phyloP scores from a whole-genome alignment of 768 basidiomycete species.

The Crucibulum laeve region DNA sequence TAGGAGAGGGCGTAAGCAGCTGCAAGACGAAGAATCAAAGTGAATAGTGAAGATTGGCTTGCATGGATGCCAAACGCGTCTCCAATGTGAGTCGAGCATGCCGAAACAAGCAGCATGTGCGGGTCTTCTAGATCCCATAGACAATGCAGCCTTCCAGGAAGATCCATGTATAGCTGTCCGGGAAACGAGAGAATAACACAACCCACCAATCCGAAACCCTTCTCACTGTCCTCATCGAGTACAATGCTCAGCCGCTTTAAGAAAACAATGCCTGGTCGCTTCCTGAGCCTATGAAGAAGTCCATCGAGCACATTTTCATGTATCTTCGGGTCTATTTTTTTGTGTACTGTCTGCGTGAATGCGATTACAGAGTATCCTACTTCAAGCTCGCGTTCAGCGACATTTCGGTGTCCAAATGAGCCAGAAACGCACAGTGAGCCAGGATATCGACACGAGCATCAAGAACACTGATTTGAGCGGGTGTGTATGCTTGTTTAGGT shows the following conservation, averaged over 20 bases:
- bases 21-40: too few species aligned
- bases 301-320: constrained; percentile 62
- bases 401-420: constrained; percentile 4
- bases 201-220: constrained; percentile 76
- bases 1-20: too few species aligned
- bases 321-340: constrained; percentile 66
- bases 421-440: constrained; percentile 56
- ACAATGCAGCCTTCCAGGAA: too few species aligned
- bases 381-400: constrained; percentile 23
- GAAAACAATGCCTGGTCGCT: constrained; percentile 55
- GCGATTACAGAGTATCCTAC: constrained; percentile 87
- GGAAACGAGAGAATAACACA: neutral
- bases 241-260: constrained; percentile 79
- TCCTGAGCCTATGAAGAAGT: constrained; percentile 56
- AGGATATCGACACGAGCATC: constrained; percentile 67
- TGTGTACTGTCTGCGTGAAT: constrained; percentile 68
- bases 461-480: constrained; percentile 51
- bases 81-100: too few species aligned
- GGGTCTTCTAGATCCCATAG: too few species aligned
- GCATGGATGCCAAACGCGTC: too few species aligned
- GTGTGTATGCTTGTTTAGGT: constrained; percentile 30
- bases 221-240: constrained; percentile 80
- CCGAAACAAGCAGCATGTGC: too few species aligned
- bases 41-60: too few species aligned
- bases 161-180: neutral